Evolutionary conservation across 2,329 filamentous ascomycete species (phyloP).

Genomic region (Aureobasidium namibiae): DNA sequence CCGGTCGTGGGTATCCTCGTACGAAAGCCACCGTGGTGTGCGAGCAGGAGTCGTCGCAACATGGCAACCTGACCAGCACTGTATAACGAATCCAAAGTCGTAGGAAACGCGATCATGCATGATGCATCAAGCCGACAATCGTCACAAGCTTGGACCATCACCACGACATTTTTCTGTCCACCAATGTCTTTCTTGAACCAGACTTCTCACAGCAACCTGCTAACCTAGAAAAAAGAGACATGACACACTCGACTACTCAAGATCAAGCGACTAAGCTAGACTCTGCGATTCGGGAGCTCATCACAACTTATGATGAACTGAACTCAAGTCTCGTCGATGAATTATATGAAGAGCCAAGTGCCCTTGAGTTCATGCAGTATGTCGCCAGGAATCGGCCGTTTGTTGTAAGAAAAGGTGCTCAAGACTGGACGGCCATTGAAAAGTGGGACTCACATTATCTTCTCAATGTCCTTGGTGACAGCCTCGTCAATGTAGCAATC

Average conservation of each 20-base stretch:
- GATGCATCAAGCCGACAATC: not conserved
- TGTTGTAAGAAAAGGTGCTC: constrained; percentile 56
- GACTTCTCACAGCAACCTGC: not conserved
- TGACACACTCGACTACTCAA: not conserved
- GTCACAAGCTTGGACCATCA: constrained; percentile 6
- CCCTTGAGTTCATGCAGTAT: constrained; percentile 72
- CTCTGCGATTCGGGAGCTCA: constrained; percentile 32
- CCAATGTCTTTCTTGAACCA: not conserved
- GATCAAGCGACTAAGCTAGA: not conserved
- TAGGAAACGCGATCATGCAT: constrained; percentile 1
- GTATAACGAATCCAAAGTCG: not conserved
- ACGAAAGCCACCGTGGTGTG: not conserved
- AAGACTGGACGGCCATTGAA: constrained; percentile 53
- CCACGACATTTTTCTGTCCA: not conserved
- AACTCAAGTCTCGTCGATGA: constrained; percentile 55
- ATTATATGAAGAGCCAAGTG: constrained; percentile 56
- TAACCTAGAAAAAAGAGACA: not conserved
- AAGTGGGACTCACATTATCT: constrained; percentile 59
- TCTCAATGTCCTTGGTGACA: constrained; percentile 43
- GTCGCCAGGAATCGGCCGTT: constrained; percentile 69
- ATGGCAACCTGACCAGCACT: not conserved
- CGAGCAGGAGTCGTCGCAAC: not conserved
- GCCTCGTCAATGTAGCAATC: constrained; percentile 64
- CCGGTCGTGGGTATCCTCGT: not conserved
- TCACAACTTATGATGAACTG: constrained; percentile 65